Conservation (phyloP, 2,329 filamentous ascomycete genomes). For the Colletotrichum musae region DNA sequence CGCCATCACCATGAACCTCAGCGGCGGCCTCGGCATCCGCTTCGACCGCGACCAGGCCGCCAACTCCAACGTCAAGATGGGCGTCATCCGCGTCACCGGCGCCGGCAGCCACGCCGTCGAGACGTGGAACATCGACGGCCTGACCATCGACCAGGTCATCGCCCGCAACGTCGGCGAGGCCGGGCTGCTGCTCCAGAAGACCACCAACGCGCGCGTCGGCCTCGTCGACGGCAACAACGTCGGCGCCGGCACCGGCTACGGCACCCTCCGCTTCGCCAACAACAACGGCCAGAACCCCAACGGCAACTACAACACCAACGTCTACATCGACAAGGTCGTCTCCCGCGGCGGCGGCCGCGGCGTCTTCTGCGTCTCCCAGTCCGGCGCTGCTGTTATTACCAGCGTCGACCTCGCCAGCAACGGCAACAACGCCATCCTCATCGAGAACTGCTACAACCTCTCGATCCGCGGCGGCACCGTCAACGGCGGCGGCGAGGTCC, state of each 20-base stretch:
- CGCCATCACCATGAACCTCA: slow-evolving; percentile 68
- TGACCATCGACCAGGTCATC: slow-evolving; percentile 66
- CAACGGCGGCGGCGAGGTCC: slow-evolving; percentile 69
- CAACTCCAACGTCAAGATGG: slow-evolving; percentile 69
- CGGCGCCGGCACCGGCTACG: slow-evolving; percentile 66
- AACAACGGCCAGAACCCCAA: slow-evolving; percentile 65
- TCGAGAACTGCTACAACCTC: slow-evolving; percentile 73
- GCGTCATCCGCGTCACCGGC: slow-evolving; percentile 64
- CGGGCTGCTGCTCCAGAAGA: slow-evolving; percentile 69
- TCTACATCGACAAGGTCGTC: slow-evolving; percentile 66
- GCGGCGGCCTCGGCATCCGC: slow-evolving; percentile 68
- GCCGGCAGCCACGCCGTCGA: slow-evolving; percentile 71
- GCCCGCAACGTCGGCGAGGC: slow-evolving; percentile 68
- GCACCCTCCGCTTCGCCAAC: slow-evolving; percentile 71
- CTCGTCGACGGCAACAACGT: slow-evolving; percentile 71
- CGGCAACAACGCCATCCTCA: slow-evolving; percentile 69
- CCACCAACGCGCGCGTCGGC: slow-evolving; percentile 65
- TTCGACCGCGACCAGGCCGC: slow-evolving; percentile 69
- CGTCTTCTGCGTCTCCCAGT: slow-evolving; percentile 70
- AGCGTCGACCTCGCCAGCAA: slow-evolving; percentile 66
- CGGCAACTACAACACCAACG: slow-evolving; percentile 66
- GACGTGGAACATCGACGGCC: slow-evolving; percentile 71
- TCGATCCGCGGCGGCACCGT: slow-evolving; percentile 65
- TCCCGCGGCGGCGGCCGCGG: slow-evolving; percentile 71
- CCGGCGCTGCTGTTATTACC: slow-evolving; percentile 66